Percentiles rank a stretch among this genome's conserved stretches.
phyloP scores from a whole-genome alignment of 495 filamentous ascomycete species.

The Schizothecium vesticola region DNA sequence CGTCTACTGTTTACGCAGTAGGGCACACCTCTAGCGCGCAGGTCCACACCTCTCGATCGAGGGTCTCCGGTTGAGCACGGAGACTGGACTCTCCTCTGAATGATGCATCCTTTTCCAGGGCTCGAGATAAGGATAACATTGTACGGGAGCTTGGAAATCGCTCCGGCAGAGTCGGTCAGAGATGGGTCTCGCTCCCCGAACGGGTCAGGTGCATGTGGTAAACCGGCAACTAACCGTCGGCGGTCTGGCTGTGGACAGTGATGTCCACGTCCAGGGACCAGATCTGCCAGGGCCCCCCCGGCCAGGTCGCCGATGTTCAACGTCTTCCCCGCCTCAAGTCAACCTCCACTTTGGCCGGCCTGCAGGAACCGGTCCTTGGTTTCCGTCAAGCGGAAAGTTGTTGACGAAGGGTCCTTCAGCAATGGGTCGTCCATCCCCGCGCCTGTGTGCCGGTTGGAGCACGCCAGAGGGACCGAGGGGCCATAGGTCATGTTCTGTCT shows the following conservation, averaged over 20 bases:
- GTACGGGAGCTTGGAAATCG: background rate
- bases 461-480: background rate
- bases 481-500: background rate
- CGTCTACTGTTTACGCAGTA: background rate
- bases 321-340: conserved; percentile 2
- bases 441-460: background rate
- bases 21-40: background rate
- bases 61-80: background rate
- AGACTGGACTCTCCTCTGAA: background rate
- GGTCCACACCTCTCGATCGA: background rate
- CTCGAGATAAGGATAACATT: background rate
- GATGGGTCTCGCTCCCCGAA: too few species aligned
- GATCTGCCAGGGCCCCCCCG: conserved; percentile 14
- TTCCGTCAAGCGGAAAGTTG: background rate
- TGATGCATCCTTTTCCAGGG: background rate
- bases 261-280: background rate
- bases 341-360: background rate
- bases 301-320: conserved; percentile 24
- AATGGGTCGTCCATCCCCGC: background rate
- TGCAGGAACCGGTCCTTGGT: background rate
- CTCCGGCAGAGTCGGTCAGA: background rate
- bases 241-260: background rate
- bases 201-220: background rate
- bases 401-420: background rate
- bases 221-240: conserved; percentile 14